Conservation (phyloP, 163 green algal species). For the Trebouxiophyceae sp. region DNA sequence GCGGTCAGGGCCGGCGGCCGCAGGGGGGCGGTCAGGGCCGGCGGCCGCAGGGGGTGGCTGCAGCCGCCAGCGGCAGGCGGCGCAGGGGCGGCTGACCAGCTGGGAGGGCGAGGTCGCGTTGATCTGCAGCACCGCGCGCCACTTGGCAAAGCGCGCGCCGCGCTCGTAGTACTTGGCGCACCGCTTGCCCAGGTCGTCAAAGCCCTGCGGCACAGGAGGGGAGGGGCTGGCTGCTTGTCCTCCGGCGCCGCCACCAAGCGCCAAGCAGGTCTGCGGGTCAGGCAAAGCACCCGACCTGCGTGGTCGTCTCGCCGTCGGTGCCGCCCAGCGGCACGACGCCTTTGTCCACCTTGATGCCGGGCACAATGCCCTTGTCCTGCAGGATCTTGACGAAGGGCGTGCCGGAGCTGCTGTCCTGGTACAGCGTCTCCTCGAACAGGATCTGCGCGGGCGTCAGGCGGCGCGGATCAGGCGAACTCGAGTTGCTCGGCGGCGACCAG, state of each 20-base stretch:
- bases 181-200: slow-evolving; percentile 58
- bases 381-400: slow-evolving; percentile 66
- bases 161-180: slow-evolving; percentile 59
- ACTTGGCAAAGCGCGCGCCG: slow-evolving; percentile 73
- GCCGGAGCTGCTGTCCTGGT: slow-evolving; percentile 51
- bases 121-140: slow-evolving; percentile 68
- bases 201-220: too few species aligned
- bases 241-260: too few species aligned
- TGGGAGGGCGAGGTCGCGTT: slow-evolving; percentile 30
- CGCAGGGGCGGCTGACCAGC: slow-evolving; percentile 14
- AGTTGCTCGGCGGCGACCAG: too few species aligned
- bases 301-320: slow-evolving; percentile 67
- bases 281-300: slow-evolving; percentile 34
- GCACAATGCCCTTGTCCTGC: slow-evolving; percentile 41
- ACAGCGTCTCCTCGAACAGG: slow-evolving; percentile 77
- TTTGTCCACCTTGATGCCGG: slow-evolving; percentile 53
- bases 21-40: not conserved
- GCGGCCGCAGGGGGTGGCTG: too few species aligned
- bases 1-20: too few species aligned
- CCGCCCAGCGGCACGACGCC: slow-evolving; percentile 48
- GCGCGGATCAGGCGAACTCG: too few species aligned
- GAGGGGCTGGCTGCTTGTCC: too few species aligned
- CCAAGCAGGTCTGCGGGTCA: too few species aligned
- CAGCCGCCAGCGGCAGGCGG: too few species aligned
- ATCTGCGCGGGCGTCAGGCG: slow-evolving; percentile 37